Conservation (phyloP, 768 basidiomycete genomes). For the Cyathus striatus region DNA sequence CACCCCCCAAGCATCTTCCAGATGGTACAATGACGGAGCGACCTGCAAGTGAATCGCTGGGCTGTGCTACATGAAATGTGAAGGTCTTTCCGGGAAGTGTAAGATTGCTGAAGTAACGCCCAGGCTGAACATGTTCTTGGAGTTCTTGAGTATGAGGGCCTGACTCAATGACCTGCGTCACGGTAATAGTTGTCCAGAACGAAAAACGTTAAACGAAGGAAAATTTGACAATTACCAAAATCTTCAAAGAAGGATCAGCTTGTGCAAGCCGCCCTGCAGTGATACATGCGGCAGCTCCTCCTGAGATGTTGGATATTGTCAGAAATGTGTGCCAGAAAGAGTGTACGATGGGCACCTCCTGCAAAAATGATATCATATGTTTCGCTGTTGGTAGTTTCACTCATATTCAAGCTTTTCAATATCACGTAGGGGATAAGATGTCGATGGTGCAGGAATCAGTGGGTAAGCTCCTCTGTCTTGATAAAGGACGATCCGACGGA, state of each 20-base stretch:
- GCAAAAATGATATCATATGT: constrained; percentile 50
- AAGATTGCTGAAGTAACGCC: constrained; percentile 39
- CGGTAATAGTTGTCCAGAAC: not conserved
- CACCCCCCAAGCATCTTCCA: constrained; percentile 56
- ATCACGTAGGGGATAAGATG: too few relatives aligned
- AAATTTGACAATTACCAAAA: constrained; percentile 33
- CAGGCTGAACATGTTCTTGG: constrained; percentile 48
- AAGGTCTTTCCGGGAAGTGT: constrained; percentile 33
- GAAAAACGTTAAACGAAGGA: not conserved
- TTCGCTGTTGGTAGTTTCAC: constrained; percentile 1
- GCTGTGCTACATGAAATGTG: constrained; percentile 38
- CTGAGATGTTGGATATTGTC: constrained; percentile 15
- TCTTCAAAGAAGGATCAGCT: constrained; percentile 48
- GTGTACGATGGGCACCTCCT: constrained; percentile 35
- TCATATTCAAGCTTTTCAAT: too few relatives aligned
- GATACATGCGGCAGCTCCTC: constrained; percentile 54
- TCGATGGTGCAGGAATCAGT: too few relatives aligned
- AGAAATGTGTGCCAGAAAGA: not conserved
- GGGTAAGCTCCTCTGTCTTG: too few relatives aligned
- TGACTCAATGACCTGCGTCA: constrained; percentile 45
- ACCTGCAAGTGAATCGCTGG: constrained; percentile 33
- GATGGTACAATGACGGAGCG: constrained; percentile 37
- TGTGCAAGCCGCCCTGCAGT: constrained; percentile 49
- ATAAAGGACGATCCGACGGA: too few relatives aligned
- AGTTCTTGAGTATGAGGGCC: constrained; percentile 47